Base-by-base conservation (phyloP, 108 stramenopile genomes). In the Seminavis robusta region DNA sequence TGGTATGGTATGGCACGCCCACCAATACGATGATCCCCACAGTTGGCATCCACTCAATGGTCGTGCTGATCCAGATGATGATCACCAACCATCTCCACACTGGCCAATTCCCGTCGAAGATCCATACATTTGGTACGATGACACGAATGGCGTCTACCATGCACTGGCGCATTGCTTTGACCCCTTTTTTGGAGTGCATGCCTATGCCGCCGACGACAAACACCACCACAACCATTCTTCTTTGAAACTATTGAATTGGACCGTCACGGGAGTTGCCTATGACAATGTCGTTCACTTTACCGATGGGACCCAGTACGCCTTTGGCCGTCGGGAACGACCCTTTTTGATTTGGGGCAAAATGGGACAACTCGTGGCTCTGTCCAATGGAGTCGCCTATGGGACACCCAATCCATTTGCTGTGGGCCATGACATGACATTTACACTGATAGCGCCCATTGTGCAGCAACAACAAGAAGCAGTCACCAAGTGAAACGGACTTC, bases 221-320 rank as follows among this genome's bases (percentile, higher is more conserved):
- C n/a, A n/a, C n/a, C n/a, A n/a, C n/a, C n/a, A n/a, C n/a, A n/a
- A n/a, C n/a, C n/a, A n/a, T n/a, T n/a, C n/a, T n/a, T n/a, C n/a
- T n/a, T n/a, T n/a, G n/a, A n/a, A n/a, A n/a, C n/a, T n/a, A n/a
- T 36, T 51, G 50, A 36, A 51, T 51, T 51, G 50, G 50, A 51
- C 50, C 34, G 50, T 51, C 13, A 51, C 50, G 7, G 50, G 50
- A 6, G 23, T 51, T 32, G 50, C 50, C 33, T 51, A 51, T 29
- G 50, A 36, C 15, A 51, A 51, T 16, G 5, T 34, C 28, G 50
- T 51, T n/a, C 7, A 32, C 30, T 51, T 51, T 51, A 16, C n/a
- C 34, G 50, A 51, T 27, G 50, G 50, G 6, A 51, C 33, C n/a
- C 8, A 8, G 15, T 25, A 51, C 21, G 30, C 50, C 15, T 51